Conservation (phyloP, 1,284 basidiomycete species). For the Ceratobasidium sp. region DNA sequence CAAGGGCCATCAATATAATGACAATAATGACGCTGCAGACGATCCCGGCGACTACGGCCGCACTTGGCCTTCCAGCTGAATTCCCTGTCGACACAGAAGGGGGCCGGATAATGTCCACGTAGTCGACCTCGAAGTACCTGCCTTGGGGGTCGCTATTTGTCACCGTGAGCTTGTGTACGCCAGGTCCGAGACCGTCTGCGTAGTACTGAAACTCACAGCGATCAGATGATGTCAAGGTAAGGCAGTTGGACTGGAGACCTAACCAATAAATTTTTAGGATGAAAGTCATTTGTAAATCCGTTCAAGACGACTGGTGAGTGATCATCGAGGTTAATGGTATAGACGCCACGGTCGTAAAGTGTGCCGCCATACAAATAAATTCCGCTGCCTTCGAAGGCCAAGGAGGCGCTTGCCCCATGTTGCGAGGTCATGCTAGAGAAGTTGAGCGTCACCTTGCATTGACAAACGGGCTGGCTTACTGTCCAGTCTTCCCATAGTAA, state of each 20-base stretch:
- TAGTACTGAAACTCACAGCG: constrained; percentile 16
- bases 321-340: constrained; percentile 12
- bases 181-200: constrained; percentile 40
- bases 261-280: constrained; percentile 15
- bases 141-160: constrained; percentile 25
- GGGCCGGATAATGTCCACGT: constrained; percentile 37
- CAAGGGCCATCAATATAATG: background rate
- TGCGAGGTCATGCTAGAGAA: background rate
- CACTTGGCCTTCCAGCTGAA: no score
- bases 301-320: constrained; percentile 7
- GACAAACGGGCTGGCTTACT: background rate
- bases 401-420: constrained; percentile 1
- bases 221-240: background rate
- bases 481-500: constrained; percentile 18
- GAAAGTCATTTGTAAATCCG: constrained; percentile 22
- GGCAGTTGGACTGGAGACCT: background rate
- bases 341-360: constrained; percentile 22
- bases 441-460: background rate
- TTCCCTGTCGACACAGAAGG: background rate
- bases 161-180: constrained; percentile 33
- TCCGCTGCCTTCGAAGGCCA: constrained; percentile 27
- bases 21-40: background rate
- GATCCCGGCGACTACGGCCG: background rate
- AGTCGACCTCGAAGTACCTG: constrained; percentile 33
- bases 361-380: constrained; percentile 42